phyloP scores from a whole-genome alignment of 108 stramenopile genomes.

The Nitzschia sp. region DNA sequence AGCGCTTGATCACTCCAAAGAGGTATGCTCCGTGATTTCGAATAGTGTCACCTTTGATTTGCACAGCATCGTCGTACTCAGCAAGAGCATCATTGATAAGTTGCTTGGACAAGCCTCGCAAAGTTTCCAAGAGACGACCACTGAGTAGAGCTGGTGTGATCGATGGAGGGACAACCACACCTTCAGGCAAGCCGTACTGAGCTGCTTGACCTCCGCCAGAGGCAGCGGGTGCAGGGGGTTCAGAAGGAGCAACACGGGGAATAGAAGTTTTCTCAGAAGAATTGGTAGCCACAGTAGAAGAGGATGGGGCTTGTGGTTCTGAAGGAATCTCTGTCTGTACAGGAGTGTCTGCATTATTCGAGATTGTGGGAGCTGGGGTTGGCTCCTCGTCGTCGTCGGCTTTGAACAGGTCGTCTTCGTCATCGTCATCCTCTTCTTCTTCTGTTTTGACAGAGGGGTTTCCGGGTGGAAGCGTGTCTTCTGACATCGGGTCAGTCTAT shows the following conservation, averaged over 20 bases:
- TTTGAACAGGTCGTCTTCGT: constrained; percentile 25
- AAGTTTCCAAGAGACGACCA: constrained; percentile 37
- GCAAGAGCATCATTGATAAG: constrained; percentile 68
- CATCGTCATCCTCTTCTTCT: constrained; percentile 6
- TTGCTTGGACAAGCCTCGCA: constrained; percentile 42
- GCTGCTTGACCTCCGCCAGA: not conserved
- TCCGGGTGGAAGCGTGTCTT: not conserved
- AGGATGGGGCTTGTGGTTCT: not conserved
- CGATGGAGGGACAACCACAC: constrained; percentile 37
- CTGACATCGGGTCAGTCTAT: not conserved
- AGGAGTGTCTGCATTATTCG: not conserved
- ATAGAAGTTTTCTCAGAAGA: not conserved
- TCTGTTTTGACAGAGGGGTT: not conserved
- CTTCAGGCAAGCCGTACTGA: constrained; percentile 31
- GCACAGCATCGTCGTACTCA: constrained; percentile 77
- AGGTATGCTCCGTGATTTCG: constrained; percentile 75
- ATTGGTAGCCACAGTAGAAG: constrained; percentile 3
- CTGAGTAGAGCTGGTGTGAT: constrained; percentile 27
- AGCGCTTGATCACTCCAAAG: constrained; percentile 78
- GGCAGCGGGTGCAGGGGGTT: not conserved
- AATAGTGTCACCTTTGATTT: constrained; percentile 59
- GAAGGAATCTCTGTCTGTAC: not conserved
- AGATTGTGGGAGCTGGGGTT: not conserved
- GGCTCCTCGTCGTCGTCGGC: constrained; percentile 23
- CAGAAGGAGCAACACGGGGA: constrained; percentile 1